A percentile compares a stretch with the other conserved stretches of the same genome.
These are phyloP conservation scores for Monotropa hypopitys DNA, from an alignment of 179 eudicot species.

Conservation along the genomic window DNA sequence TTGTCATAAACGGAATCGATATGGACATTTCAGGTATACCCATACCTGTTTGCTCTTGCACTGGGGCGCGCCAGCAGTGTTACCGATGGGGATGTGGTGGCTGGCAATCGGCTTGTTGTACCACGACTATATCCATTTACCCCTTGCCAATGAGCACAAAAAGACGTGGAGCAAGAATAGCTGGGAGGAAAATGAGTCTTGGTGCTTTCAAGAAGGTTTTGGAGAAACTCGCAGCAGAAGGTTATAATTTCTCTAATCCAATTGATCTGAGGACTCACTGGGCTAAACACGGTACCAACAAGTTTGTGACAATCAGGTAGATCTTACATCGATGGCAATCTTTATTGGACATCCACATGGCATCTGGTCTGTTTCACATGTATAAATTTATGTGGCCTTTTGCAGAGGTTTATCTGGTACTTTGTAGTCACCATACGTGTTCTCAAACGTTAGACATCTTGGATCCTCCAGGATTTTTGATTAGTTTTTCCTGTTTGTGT, in stretches of 20 bases:
- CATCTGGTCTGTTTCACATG: conserved; percentile 46
- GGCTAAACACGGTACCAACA: conserved; percentile 94
- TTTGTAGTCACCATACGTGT: conserved; percentile 10
- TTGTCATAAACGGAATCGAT: conserved; percentile 59
- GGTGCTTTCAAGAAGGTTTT: conserved; percentile 86
- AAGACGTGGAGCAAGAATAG: conserved; percentile 82
- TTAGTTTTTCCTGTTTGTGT: conserved; percentile 5
- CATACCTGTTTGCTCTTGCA: conserved; percentile 77
- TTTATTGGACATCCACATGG: conserved; percentile 14
- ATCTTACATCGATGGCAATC: conserved; percentile 16
- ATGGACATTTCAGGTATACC: conserved; percentile 82
- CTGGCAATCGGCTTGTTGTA: conserved; percentile 94
- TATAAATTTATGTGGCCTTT: conserved; percentile 39
- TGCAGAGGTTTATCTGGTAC: conserved; percentile 13
- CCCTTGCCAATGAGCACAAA: conserved; percentile 83
- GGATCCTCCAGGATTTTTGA: not conserved
- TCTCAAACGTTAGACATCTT: conserved; percentile 2
- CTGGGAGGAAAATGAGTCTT: conserved; percentile 85
- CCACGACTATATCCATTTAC: conserved; percentile 64
- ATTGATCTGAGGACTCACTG: conserved; percentile 73
- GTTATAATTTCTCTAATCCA: conserved; percentile 52
- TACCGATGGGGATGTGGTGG: conserved; percentile 94
- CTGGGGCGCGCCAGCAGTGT: conserved; percentile 66
- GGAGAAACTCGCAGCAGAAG: conserved; percentile 72
- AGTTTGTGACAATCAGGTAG: conserved; percentile 85